These are phyloP conservation scores for Epichloe typhina DNA, from an alignment of 2,329 filamentous ascomycete genomes.

Conservation along the genomic window DNA sequence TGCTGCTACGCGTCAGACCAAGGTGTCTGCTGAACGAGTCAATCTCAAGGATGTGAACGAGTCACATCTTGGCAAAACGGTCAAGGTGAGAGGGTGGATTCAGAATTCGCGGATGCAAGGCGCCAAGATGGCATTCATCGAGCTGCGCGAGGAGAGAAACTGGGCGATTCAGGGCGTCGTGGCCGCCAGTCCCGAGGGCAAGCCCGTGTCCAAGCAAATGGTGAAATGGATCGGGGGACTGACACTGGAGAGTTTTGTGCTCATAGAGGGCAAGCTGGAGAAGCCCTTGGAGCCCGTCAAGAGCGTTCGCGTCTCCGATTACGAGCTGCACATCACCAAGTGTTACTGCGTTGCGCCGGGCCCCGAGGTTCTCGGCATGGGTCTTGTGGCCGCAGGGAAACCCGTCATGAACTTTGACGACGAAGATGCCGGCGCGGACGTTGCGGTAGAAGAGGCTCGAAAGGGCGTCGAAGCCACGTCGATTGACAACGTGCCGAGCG, in stretches of 20 bases:
- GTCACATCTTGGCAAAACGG: conserved; percentile 51
- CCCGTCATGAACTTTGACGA: conserved; percentile 46
- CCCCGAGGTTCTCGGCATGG: conserved; percentile 44
- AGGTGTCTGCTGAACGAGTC: conserved; percentile 42
- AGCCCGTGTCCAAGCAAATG: conserved; percentile 58
- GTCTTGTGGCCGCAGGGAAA: conserved; percentile 40
- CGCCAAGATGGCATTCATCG: conserved; percentile 74
- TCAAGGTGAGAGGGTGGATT: conserved; percentile 60
- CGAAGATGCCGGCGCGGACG: conserved; percentile 25
- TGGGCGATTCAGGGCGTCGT: conserved; percentile 71
- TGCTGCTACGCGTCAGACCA: conserved; percentile 37
- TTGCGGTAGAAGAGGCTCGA: conserved; percentile 1
- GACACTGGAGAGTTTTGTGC: conserved; percentile 68
- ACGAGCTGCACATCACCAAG: conserved; percentile 82
- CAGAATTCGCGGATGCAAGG: conserved; percentile 15
- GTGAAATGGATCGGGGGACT: conserved; percentile 79
- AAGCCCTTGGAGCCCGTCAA: conserved; percentile 79
- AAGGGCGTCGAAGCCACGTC: conserved; percentile 14
- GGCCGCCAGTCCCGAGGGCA: conserved; percentile 49
- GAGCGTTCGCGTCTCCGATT: conserved; percentile 64
- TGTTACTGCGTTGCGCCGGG: conserved; percentile 61
- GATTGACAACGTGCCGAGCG: conserved; percentile 39
- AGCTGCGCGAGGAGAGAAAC: conserved; percentile 58
- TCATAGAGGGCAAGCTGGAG: conserved; percentile 69
- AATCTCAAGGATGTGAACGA: conserved; percentile 53